Conservation (phyloP, 306 rosid species). For the Herpetospermum pedunculosum region DNA sequence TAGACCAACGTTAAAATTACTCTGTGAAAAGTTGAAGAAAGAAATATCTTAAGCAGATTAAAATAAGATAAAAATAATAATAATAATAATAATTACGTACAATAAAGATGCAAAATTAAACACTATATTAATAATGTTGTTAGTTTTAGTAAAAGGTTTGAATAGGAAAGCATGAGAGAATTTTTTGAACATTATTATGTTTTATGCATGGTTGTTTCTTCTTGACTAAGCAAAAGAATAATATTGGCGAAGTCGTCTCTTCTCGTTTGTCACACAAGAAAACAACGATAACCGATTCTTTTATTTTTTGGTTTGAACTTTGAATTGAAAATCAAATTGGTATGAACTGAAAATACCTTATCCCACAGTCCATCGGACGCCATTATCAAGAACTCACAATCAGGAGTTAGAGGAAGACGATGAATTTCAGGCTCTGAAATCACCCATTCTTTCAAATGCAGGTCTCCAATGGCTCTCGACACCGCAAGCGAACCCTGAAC, state of each 20-base stretch:
- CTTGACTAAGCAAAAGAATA: slow-evolving; percentile 1
- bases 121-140: neutral
- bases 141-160: neutral
- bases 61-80: no score
- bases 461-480: slow-evolving; percentile 31
- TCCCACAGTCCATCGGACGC: slow-evolving; percentile 42
- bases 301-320: neutral
- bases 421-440: slow-evolving; percentile 26
- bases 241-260: neutral
- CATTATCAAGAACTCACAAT: slow-evolving; percentile 24
- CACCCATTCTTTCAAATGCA: slow-evolving; percentile 30
- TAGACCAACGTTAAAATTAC: no score
- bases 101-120: no score
- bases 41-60: no score
- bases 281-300: neutral
- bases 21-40: no score
- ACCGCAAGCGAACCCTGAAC: slow-evolving; percentile 30
- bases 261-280: neutral
- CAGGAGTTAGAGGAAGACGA: slow-evolving; percentile 19
- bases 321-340: neutral
- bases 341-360: slow-evolving; percentile 7
- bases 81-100: no score
- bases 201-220: neutral
- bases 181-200: neutral
- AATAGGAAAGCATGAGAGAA: neutral